Conservation (phyloP, 2,329 filamentous ascomycete species). For the Alternaria alternata region DNA sequence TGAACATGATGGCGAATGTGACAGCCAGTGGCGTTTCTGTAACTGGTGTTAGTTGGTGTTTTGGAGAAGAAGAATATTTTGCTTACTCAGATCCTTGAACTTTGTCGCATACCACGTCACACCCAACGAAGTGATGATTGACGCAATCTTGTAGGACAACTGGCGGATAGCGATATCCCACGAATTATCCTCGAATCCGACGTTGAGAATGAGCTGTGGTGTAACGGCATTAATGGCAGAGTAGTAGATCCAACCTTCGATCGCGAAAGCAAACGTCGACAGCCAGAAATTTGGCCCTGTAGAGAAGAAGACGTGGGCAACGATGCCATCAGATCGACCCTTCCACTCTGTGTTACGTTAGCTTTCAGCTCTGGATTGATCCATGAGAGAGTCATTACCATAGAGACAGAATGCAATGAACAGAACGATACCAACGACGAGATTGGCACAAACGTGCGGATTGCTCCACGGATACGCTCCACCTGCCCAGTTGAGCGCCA, state of each 20-base stretch:
- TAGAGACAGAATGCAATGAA: slow-evolving; percentile 41
- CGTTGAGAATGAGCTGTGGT: slow-evolving; percentile 42
- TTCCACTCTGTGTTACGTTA: slow-evolving; percentile 59
- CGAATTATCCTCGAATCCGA: slow-evolving; percentile 41
- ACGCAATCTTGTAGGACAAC: slow-evolving; percentile 38
- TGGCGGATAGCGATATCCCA: slow-evolving; percentile 44
- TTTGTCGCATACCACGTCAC: slow-evolving; percentile 41
- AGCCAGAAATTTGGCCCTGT: slow-evolving; percentile 64
- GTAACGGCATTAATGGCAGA: slow-evolving; percentile 46
- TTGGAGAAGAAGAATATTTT: too few species aligned
- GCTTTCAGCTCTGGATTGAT: too few species aligned
- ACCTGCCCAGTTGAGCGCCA: slow-evolving; percentile 44
- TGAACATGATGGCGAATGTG: slow-evolving; percentile 41
- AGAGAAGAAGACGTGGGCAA: slow-evolving; percentile 65
- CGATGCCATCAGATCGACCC: slow-evolving; percentile 61
- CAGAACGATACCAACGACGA: slow-evolving; percentile 33
- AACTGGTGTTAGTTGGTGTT: neutral
- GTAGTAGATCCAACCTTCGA: slow-evolving; percentile 66
- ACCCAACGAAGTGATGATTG: slow-evolving; percentile 28
- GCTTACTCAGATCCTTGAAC: slow-evolving; percentile 40
- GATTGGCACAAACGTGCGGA: slow-evolving; percentile 35
- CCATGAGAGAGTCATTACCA: slow-evolving; percentile 17
- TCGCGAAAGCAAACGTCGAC: slow-evolving; percentile 63
- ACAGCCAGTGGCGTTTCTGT: slow-evolving; percentile 35
- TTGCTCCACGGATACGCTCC: slow-evolving; percentile 36